A percentile compares a stretch with the other conserved stretches of the same genome.
phyloP scores from a whole-genome alignment of 2,329 filamentous ascomycete genomes.

The Trichoderma brevicompactum region DNA sequence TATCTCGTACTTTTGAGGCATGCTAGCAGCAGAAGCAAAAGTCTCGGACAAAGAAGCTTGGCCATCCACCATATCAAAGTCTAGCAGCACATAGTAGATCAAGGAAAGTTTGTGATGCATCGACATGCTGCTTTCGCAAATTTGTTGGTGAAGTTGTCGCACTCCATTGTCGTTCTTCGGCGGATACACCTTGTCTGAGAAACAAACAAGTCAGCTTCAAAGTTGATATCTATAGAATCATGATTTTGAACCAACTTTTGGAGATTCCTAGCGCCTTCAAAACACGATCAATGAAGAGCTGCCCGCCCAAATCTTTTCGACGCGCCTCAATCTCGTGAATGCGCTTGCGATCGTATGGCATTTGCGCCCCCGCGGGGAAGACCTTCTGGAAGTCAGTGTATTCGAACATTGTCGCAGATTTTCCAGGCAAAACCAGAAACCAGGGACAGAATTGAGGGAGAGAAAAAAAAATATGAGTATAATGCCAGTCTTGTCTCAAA shows the following conservation, averaged over 20 bases:
- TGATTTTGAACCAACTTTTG: conserved; percentile 56
- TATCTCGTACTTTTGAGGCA: conserved; percentile 76
- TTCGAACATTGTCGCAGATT: conserved; percentile 56
- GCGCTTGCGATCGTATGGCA: conserved; percentile 64
- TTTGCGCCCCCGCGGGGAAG: conserved; percentile 64
- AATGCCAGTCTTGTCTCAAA: neutral
- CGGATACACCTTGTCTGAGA: conserved; percentile 68
- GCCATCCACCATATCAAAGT: conserved; percentile 63
- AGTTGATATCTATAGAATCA: neutral
- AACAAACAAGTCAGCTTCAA: neutral
- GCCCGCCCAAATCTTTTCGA: conserved; percentile 69
- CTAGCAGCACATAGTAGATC: conserved; percentile 81
- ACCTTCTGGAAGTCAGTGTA: conserved; percentile 70
- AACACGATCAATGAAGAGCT: conserved; percentile 80
- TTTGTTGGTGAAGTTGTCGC: conserved; percentile 69
- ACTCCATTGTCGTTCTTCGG: conserved; percentile 71
- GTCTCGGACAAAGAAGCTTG: conserved; percentile 55
- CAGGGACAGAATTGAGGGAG: neutral
- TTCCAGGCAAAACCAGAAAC: neutral
- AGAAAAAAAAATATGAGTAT: neutral
- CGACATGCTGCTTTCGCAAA: conserved; percentile 66
- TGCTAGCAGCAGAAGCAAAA: conserved; percentile 66
- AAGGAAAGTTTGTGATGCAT: conserved; percentile 81
- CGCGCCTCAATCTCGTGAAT: conserved; percentile 67
- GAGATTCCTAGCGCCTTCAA: conserved; percentile 69